Evolutionary conservation across 257 asterid species (phyloP), one percentile per base, ranked within the genome.

Genomic region (Fraxinus americana): DNA sequence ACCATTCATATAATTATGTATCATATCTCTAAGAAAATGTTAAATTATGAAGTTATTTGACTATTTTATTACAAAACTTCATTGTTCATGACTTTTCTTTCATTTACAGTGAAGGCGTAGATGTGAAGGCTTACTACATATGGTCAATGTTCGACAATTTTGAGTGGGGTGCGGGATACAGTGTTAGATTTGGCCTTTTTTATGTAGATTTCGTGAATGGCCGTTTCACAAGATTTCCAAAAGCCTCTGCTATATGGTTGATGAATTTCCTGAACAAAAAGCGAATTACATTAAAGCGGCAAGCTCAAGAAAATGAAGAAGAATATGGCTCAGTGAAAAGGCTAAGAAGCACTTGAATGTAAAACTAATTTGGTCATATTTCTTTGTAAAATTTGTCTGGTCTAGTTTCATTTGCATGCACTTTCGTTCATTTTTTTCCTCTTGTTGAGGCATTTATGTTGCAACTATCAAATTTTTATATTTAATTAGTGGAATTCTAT

Each of bases 71-170:
- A 14, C 8, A 52, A 52, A 52, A 14, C 3, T 14, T 52, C 61
- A 14, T 14, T 17, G n/a, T 17, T 52, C 8, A 19, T 16, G 61
- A 52, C 4, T 52, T 52, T 52, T 17, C 21, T 73, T 73, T 73
- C 11, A 25, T 23, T 52, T 52, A 43, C 34, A 74, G 50, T 7
- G 78, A 57, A 16, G 48, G 50, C 4, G 71, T 74, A 17, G 38
- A 59, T 7, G 78, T 74, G 34, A 74, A 61, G 10, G 71, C 50
- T 14, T 74, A 74, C 30, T 54, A 57, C 45, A 2, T 59, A 19
- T 74, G 78, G 71, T 57, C 78, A 17, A 12, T 74, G 71, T 29
- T 74, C n/a, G 78, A 74, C 19, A 74, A 74, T 35, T 74, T 32
- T 34, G 78, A 74, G 61, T 74, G 78, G 71, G 19, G 14, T 1